Percentiles rank a stretch among this genome's conserved stretches.
These are phyloP conservation scores for Zymoseptoria tritici DNA, from an alignment of 2,329 filamentous ascomycete species.

Conservation along the genomic window DNA sequence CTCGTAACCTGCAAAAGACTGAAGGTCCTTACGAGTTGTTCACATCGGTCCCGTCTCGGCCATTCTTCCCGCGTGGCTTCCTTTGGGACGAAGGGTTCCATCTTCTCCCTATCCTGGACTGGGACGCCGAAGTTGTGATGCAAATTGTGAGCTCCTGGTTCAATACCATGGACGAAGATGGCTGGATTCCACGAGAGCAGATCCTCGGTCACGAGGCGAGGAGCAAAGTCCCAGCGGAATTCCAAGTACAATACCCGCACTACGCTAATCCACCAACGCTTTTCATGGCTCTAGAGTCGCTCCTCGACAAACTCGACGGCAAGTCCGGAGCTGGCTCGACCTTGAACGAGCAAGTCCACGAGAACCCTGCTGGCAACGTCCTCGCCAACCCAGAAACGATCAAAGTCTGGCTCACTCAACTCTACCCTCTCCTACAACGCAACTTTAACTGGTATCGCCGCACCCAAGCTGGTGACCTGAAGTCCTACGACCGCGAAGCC, in stretches of 20 bases:
- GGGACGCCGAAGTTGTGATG: conserved; percentile 79
- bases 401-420: conserved; percentile 61
- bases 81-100: conserved; percentile 99
- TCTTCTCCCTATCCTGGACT: conserved; percentile 81
- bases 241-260: conserved; percentile 92
- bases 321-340: conserved; percentile 24
- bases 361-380: conserved; percentile 38
- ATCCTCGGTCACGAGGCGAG: conserved; percentile 87
- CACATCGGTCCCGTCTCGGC: conserved; percentile 81
- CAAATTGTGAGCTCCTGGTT: conserved; percentile 96
- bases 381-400: conserved; percentile 61
- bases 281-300: conserved; percentile 78
- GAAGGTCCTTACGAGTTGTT: conserved; percentile 86
- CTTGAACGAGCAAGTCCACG: conserved; percentile 28
- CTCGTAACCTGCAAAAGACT: conserved; percentile 57
- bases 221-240: conserved; percentile 88
- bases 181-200: conserved; percentile 95
- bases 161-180: conserved; percentile 89
- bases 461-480: conserved; percentile 84
- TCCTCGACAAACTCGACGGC: conserved; percentile 67
- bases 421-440: conserved; percentile 80
- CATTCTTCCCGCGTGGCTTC: conserved; percentile 95
- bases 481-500: conserved; percentile 74
- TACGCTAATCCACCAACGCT: conserved; percentile 95
- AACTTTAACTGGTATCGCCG: conserved; percentile 94